Percentiles rank a stretch among this genome's conserved stretches.
These are phyloP conservation scores for Xylaria sp. DNA, from an alignment of 2,329 filamentous ascomycete species.

Conservation along the genomic window DNA sequence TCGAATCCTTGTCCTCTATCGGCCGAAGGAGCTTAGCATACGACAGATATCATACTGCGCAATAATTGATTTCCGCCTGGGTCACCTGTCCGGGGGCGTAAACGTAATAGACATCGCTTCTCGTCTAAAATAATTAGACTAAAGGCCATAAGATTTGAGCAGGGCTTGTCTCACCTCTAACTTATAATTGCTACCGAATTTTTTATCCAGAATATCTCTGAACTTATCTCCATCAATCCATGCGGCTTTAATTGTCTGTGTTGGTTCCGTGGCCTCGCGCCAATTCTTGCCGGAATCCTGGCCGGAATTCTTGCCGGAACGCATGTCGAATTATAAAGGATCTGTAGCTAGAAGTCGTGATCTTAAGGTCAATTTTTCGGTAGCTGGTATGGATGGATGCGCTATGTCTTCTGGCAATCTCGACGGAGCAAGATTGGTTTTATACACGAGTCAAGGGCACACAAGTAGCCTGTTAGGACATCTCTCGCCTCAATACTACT, in stretches of 20 bases:
- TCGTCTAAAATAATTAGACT: not conserved
- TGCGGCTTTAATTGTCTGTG: not conserved
- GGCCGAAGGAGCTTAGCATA: not conserved
- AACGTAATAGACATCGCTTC: not conserved
- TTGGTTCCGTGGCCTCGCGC: too few species aligned
- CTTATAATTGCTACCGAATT: not conserved
- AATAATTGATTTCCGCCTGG: not conserved
- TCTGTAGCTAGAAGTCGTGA: not conserved
- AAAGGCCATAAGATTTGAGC: not conserved
- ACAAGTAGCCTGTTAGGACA: not conserved
- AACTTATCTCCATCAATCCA: not conserved
- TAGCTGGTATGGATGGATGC: not conserved
- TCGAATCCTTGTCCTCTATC: not conserved
- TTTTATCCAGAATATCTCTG: not conserved
- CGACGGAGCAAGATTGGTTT: not conserved
- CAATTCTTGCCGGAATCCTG: too few species aligned
- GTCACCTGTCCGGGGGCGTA: not conserved
- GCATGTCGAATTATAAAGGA: not conserved
- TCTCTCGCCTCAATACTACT: not conserved
- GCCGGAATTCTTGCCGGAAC: not conserved
- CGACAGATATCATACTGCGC: not conserved
- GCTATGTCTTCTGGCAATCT: not conserved
- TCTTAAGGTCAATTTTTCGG: not conserved
- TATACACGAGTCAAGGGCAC: not conserved
- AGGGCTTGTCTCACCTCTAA: not conserved